Base-by-base conservation (phyloP, 768 basidiomycete genomes). In the Trametes coccinea region DNA sequence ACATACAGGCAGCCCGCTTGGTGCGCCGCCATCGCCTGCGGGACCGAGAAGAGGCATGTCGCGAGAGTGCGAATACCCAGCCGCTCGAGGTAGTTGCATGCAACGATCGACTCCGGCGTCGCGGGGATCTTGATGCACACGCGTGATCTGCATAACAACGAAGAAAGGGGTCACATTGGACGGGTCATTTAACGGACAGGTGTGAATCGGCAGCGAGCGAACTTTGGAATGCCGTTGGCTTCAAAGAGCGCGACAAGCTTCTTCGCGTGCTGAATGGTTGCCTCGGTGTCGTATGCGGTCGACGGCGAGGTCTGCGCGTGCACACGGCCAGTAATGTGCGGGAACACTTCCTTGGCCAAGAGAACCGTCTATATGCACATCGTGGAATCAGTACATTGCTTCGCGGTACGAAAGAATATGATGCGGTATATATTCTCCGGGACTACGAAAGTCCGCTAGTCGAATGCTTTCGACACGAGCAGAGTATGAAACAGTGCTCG, bases 111-210 rank as follows among this genome's bases (percentile, higher is more conserved):
- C 62, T 83, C 79, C 2, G 81, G 80, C 0, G 83, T 85, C 13
- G 80, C 73, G 16, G 84, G 84, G 44, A 87, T 82, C 69, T 86
- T 87, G 71, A 87, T 81, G 67, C 83, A 84, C 27, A 83, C 80
- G 10, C 82, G 76, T 29, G 77, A 73, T 64, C 80, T 79, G 56
- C 41, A 43, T n/a, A 43, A n/a, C 41, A 43, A 14, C 9, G 5
- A 59, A 43, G 17, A 54, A 8, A 4, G 16, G 31, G 27, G 22
- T 56, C n/a, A 41, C 3, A 53, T 2, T 22, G 4, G 34, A 49
- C 30, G 8, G 51, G 34, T 61, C 8, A 48, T n/a, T 48, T 27
- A 27, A 22, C 30, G 8, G 44, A n/a, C 33, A 10, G 6, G 27
- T 13, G 16, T 2, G 34, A 27, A 41, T 17, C 17, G 31, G 31